Evolutionary conservation across 139 green algal species (phyloP).

Genomic region (Diplosphaera chodatii): DNA sequence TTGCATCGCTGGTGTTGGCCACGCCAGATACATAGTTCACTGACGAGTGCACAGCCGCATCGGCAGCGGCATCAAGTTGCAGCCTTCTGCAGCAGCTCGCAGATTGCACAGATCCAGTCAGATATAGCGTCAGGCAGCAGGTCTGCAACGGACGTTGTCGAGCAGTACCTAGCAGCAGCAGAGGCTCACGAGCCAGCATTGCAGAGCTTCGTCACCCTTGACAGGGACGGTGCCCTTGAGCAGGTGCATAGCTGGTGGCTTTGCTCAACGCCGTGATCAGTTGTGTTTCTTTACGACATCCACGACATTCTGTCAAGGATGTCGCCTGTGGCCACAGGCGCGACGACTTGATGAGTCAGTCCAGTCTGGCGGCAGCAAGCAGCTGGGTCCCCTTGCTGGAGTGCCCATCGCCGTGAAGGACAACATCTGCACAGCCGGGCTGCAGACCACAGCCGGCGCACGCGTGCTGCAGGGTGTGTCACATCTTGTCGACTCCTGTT

Average conservation of each 20-base stretch:
- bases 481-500: no score
- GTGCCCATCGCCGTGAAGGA: constrained; percentile 91
- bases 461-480: constrained; percentile 47
- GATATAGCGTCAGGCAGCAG: neutral
- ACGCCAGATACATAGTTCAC: neutral
- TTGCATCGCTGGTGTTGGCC: neutral
- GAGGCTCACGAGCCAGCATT: constrained; percentile 28
- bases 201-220: constrained; percentile 37
- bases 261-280: neutral
- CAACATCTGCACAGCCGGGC: constrained; percentile 84
- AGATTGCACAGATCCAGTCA: neutral
- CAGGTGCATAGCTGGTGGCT: constrained; percentile 6
- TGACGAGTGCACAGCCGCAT: neutral
- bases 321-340: constrained; percentile 18
- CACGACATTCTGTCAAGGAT: no score
- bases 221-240: constrained; percentile 19
- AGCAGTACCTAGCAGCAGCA: constrained; percentile 36
- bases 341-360: constrained; percentile 25
- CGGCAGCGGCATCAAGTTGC: neutral
- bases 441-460: constrained; percentile 83
- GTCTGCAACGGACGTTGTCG: constrained; percentile 38
- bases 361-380: constrained; percentile 2
- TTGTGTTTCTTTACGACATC: neutral
- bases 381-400: constrained; percentile 58
- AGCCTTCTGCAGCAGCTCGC: neutral